Evolutionary conservation across 2,329 filamentous ascomycete genomes (phyloP).

Genomic region (Xylaria sp.): DNA sequence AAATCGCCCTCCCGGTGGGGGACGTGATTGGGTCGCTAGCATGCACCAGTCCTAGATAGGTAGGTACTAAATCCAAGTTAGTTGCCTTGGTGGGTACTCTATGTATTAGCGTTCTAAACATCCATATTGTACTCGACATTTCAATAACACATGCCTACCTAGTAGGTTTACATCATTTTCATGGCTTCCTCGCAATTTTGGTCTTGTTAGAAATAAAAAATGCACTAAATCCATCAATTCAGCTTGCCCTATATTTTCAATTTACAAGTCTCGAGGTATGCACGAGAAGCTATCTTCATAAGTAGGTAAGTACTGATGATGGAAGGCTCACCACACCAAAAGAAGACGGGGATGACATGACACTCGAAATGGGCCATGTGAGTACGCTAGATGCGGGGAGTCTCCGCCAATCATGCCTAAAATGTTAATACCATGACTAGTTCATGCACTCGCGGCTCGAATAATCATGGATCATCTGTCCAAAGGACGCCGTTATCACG

Average conservation of each 20-base stretch:
- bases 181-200: no score
- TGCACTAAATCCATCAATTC: no score
- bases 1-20: background rate
- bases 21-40: slow-evolving; percentile 9
- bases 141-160: no score
- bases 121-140: no score
- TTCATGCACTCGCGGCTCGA: background rate
- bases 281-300: no score
- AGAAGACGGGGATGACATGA: background rate
- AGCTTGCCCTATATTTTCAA: no score
- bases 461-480: background rate
- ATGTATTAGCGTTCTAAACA: no score
- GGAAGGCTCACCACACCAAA: background rate
- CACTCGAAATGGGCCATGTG: background rate
- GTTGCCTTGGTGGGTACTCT: no score
- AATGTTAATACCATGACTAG: background rate
- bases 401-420: slow-evolving; percentile 9
- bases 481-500: background rate
- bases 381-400: slow-evolving; percentile 12
- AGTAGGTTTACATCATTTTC: no score
- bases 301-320: no score
- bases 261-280: no score
- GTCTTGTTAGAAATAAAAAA: no score
- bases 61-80: background rate
- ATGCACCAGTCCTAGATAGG: background rate